Evolutionary conservation across 2,329 filamentous ascomycete species (phyloP), one percentile per base, ranked within the genome.

Genomic region (Cadophora sp.): DNA sequence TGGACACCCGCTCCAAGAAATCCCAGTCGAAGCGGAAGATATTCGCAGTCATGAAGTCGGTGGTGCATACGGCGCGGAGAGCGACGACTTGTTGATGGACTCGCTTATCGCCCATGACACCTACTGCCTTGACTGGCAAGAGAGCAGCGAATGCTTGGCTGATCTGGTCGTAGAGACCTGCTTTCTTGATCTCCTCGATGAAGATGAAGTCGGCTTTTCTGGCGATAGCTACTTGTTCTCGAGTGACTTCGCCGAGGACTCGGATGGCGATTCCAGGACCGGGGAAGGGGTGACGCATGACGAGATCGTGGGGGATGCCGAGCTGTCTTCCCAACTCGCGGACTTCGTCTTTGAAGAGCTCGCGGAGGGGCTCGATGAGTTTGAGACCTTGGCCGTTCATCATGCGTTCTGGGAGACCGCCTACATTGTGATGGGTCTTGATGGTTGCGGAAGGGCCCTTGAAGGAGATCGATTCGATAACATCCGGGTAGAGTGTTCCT

Each of bases 321-420:
- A 94, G 83, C 69, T 91, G 83, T 18, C 86, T 87, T 41, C 92
- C 91, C 4, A 94, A 80, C 70, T 84, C 81, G 66, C 91, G 85
- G 30, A 93, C 92, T 80, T 96, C 92, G 73, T 96, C 91, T 78
- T 96, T 96, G 85, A 94, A 95, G 36, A 96, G 83, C 76, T 92
- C 89, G 51, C 91, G 84, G 0, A 96, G 86, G 1, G 92, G 92
- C 81, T 96, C 92, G 69, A 96, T 91, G 43, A 93, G 83, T 79
- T 91, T 89, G 56, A 92, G 70, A 8, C 79, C 79, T 72, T 80
- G 78, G 47, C 82, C 82, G 16, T 83, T 79, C 72, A 81, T 83
- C 82, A 85, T 84, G 45, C 83, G 81, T 72, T 83, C 74, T 16
- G 89, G 87, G 1, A 93, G 83, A 69, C 90, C 90, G 59, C 91